phyloP scores from a whole-genome alignment of 108 stramenopile species.

The Skeletonema potamos region DNA sequence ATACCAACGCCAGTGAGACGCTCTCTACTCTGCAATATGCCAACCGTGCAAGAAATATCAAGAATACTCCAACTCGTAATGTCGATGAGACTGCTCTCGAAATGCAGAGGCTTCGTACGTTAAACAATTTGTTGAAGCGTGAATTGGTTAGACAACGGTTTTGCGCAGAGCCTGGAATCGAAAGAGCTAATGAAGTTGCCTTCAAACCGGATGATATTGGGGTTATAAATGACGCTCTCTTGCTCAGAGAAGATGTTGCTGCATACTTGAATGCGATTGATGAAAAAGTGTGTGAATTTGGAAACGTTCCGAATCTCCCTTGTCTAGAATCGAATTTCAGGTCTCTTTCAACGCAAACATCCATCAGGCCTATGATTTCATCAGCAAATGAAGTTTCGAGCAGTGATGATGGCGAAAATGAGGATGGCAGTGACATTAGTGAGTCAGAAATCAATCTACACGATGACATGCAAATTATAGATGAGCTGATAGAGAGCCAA shows the following conservation, averaged over 20 bases:
- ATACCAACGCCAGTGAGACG: constrained; percentile 92
- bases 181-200: constrained; percentile 58
- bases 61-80: constrained; percentile 83
- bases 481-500: constrained; percentile 78
- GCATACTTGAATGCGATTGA: constrained; percentile 61
- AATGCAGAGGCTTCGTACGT: constrained; percentile 72
- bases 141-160: constrained; percentile 70
- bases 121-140: constrained; percentile 61
- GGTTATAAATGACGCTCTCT: constrained; percentile 44
- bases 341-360: not conserved
- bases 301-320: constrained; percentile 1
- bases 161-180: constrained; percentile 33
- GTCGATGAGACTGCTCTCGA: constrained; percentile 86
- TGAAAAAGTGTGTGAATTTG: constrained; percentile 29
- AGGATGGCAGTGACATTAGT: constrained; percentile 13
- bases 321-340: not conserved
- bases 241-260: constrained; percentile 60
- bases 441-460: constrained; percentile 56
- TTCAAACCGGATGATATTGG: constrained; percentile 70
- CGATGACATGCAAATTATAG: constrained; percentile 83
- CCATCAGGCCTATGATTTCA: not conserved
- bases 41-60: constrained; percentile 95
- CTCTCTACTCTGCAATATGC: constrained; percentile 95
- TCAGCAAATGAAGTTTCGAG: constrained; percentile 55
- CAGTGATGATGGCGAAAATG: constrained; percentile 66